Conservation (phyloP, 2,329 filamentous ascomycete species). For the Trichocomaceae sp. region DNA sequence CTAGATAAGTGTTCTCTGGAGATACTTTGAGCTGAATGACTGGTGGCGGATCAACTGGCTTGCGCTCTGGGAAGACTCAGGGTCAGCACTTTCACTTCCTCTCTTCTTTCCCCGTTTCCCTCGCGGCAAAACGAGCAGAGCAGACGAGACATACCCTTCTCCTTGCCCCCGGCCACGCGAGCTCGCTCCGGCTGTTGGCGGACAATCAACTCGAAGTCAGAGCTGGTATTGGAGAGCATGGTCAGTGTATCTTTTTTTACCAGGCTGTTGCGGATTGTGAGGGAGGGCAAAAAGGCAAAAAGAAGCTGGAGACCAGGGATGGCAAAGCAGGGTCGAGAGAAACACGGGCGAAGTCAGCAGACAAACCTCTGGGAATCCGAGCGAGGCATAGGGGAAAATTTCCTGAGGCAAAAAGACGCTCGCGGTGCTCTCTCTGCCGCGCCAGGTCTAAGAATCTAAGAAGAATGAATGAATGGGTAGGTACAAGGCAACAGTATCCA, state of each 20-base stretch:
- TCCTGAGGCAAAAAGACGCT: conserved; percentile 5
- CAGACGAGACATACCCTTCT: conserved; percentile 54
- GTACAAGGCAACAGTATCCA: conserved; percentile 8
- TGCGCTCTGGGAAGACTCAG: conserved; percentile 54
- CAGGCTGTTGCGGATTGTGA: neutral
- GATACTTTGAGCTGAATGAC: conserved; percentile 65
- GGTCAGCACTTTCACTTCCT: neutral
- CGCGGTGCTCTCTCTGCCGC: conserved; percentile 9
- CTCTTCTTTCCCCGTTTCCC: neutral
- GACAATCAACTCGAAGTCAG: conserved; percentile 53
- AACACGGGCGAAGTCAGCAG: conserved; percentile 13
- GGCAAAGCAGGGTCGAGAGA: conserved; percentile 6
- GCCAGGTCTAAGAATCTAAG: neutral
- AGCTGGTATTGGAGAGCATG: conserved; percentile 40
- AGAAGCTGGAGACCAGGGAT: neutral
- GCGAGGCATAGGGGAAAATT: conserved; percentile 27
- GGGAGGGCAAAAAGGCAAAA: conserved; percentile 18
- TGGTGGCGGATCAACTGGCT: conserved; percentile 78
- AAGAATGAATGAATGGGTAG: no score
- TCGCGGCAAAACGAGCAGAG: neutral
- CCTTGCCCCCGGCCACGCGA: conserved; percentile 64
- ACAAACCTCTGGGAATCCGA: conserved; percentile 36
- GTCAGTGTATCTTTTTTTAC: conserved; percentile 31
- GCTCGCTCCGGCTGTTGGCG: conserved; percentile 63
- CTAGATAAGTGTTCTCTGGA: conserved; percentile 41